Evolutionary conservation across 2,329 filamentous ascomycete species (phyloP), one percentile per base, ranked within the genome.

Genomic region (Phyllosticta citribraziliensis): DNA sequence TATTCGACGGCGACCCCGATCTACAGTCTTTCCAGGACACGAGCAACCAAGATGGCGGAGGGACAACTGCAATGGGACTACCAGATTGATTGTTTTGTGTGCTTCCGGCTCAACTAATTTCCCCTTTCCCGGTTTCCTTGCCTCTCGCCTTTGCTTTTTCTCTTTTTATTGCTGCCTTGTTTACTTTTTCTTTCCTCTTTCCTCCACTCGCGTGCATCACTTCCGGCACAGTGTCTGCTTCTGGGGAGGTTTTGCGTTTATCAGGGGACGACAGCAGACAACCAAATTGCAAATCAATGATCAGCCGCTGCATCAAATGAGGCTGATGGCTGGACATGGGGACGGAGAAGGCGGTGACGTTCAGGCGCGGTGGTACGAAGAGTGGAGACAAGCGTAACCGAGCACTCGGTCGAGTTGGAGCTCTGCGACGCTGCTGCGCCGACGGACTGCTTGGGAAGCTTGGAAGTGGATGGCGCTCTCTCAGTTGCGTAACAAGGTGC

Each of bases 181-280:
- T 30, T 11, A 20, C 14, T 6, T 55, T 25, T 55, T 8, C 22
- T 30, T 55, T 30, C 2, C 27, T 30, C 27, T 30, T 57, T 60
- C 25, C 58, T 57, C 47, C 50, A 11, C 56, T 53, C 52, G 58
- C 51, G 20, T 61, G 19, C 58, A 61, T 52, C 19, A 47, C 57
- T 61, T 61, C 55, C 60, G 60, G 60, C 55, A 61, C 51, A 57
- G 60, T 61, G 60, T 61, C 60, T 57, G 60, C 60, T 61, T 50
- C 24, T 61, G 60, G 60, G 60, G 60, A 61, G 60, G 60, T 57
- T 61, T 61, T 61, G 30, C 30, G 52, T 50, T 57, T 57, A 11
- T 27, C n/a, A 35, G 60, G 60, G 60, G 60, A 61, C 55, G 60
- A 56, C 19, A 14, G 2, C 19, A 51, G 30, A 61, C 33, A 40